These are phyloP conservation scores for Claviceps sp. DNA, from an alignment of 2,329 filamentous ascomycete species.

Conservation along the genomic window DNA sequence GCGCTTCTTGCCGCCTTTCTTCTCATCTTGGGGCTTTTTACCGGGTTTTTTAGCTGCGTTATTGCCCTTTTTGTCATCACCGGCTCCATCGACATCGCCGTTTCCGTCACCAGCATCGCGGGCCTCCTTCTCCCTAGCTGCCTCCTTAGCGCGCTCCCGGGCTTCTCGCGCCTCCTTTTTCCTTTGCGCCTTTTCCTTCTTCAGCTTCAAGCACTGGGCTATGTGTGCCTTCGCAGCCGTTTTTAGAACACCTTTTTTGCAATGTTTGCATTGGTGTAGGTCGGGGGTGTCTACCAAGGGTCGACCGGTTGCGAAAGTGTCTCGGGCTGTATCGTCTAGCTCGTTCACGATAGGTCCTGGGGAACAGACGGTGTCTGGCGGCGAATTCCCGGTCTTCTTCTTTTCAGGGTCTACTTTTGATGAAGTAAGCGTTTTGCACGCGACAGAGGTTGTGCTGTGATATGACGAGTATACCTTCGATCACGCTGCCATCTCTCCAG, in stretches of 20 bases:
- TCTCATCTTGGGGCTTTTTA: slow-evolving; percentile 53
- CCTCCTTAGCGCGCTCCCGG: slow-evolving; percentile 49
- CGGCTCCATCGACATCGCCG: slow-evolving; percentile 33
- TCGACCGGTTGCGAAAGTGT: slow-evolving; percentile 69
- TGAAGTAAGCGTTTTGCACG: neutral
- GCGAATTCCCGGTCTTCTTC: slow-evolving; percentile 33
- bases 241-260: slow-evolving; percentile 75
- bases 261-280: slow-evolving; percentile 80
- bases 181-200: slow-evolving; percentile 66
- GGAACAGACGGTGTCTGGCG: slow-evolving; percentile 28
- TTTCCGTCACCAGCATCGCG: slow-evolving; percentile 36
- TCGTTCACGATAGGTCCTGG: slow-evolving; percentile 48
- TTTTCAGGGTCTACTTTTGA: slow-evolving; percentile 25
- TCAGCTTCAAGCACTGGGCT: slow-evolving; percentile 68
- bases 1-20: slow-evolving; percentile 57
- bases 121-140: slow-evolving; percentile 43
- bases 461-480: slow-evolving; percentile 37
- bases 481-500: slow-evolving; percentile 54
- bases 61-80: slow-evolving; percentile 30
- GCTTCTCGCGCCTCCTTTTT: slow-evolving; percentile 66
- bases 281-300: slow-evolving; percentile 71
- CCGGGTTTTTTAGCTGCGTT: slow-evolving; percentile 46
- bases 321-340: slow-evolving; percentile 62
- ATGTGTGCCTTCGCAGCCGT: slow-evolving; percentile 68
- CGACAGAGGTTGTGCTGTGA: neutral